Conservation (phyloP, 257 asterid species). For the Gentiana macrophylla region DNA sequence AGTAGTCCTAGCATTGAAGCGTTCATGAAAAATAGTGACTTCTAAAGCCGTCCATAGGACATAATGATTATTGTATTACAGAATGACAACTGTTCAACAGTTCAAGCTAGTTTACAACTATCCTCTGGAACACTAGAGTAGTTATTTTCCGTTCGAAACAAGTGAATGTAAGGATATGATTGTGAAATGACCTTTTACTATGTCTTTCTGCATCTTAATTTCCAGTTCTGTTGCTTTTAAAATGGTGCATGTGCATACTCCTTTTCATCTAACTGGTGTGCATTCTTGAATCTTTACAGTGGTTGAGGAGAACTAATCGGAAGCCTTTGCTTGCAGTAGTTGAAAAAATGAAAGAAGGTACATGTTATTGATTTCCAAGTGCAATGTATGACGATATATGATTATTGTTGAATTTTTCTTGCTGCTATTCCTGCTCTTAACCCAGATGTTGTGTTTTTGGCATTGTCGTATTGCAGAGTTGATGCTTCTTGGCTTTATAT, state of each 20-base stretch:
- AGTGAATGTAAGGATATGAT: too few relatives aligned
- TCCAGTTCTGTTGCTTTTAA: neutral
- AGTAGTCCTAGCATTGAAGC: too few relatives aligned
- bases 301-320: conserved; percentile 75
- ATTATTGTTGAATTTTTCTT: neutral
- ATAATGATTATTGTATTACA: too few relatives aligned
- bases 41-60: too few relatives aligned
- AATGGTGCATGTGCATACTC: neutral
- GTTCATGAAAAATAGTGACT: too few relatives aligned
- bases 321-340: conserved; percentile 87
- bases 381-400: neutral
- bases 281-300: conserved; percentile 35
- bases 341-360: conserved; percentile 68
- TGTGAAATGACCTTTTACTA: too few relatives aligned
- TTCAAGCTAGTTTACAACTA: too few relatives aligned
- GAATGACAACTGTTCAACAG: too few relatives aligned
- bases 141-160: too few relatives aligned
- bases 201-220: too few relatives aligned
- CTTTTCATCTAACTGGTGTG: conserved; percentile 8
- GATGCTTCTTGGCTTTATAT: conserved; percentile 99
- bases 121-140: too few relatives aligned
- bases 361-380: neutral
- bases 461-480: conserved; percentile 45
- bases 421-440: neutral
- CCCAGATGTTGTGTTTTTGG: neutral